phyloP scores from a whole-genome alignment of 805 yeast species.

The Suhomyces pyralidae region DNA sequence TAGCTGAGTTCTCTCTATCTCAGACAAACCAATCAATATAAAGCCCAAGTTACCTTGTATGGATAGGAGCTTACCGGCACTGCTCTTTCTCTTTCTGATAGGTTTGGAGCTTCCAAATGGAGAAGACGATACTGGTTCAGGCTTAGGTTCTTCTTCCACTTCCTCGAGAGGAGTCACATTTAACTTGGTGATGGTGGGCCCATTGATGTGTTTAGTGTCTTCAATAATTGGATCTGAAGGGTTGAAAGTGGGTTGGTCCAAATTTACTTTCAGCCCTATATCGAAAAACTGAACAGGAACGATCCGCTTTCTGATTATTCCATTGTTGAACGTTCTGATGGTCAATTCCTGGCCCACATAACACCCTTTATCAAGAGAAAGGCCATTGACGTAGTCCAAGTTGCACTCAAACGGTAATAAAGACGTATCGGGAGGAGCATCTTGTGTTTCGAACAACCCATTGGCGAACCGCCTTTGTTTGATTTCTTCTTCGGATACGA shows the following conservation, averaged over 20 bases:
- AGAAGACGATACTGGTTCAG: constrained; percentile 22
- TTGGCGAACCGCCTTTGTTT: constrained; percentile 39
- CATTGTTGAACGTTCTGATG: constrained; percentile 79
- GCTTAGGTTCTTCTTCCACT: constrained; percentile 7
- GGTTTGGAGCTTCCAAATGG: constrained; percentile 39
- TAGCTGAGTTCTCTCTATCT: constrained; percentile 42
- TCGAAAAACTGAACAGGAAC: constrained; percentile 55
- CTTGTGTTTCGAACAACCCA: constrained; percentile 39
- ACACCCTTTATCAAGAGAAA: constrained; percentile 90
- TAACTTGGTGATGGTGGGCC: constrained; percentile 11
- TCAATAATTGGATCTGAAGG: constrained; percentile 17
- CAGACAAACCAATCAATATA: constrained; percentile 49
- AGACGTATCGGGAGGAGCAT: constrained; percentile 26
- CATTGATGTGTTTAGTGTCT: constrained; percentile 12
- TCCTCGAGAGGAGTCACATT: constrained; percentile 20
- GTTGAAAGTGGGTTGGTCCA: constrained; percentile 13
- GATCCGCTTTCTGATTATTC: constrained; percentile 77
- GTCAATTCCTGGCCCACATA: constrained; percentile 96
- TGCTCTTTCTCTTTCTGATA: constrained; percentile 33
- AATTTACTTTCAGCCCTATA: constrained; percentile 8
- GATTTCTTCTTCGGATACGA: constrained; percentile 41
- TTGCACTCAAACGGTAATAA: constrained; percentile 79
- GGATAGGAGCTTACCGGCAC: constrained; percentile 62
- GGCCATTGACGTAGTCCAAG: constrained; percentile 75
- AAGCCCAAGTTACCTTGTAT: constrained; percentile 62